phyloP scores from a whole-genome alignment of 2,329 filamentous ascomycete species.

The Nothomitra cinnamomea region DNA sequence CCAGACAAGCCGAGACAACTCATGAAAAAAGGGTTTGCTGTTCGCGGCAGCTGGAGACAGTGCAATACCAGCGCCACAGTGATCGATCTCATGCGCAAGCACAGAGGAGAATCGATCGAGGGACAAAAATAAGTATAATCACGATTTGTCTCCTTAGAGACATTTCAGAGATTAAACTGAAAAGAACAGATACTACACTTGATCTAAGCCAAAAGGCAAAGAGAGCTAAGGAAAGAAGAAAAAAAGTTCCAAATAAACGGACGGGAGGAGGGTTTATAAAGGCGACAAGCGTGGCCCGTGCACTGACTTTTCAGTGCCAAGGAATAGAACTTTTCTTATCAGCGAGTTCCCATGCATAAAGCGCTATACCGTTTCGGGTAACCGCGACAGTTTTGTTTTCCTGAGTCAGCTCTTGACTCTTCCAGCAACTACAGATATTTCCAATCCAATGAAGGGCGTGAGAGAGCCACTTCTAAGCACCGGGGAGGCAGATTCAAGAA shows the following conservation, averaged over 20 bases:
- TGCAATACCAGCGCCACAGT: conserved; percentile 65
- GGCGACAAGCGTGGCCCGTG: conserved; percentile 11
- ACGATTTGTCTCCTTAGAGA: conserved; percentile 51
- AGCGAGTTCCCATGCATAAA: no score
- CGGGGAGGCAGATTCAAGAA: no score
- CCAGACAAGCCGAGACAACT: conserved; percentile 2
- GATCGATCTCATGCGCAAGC: conserved; percentile 50
- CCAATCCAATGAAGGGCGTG: no score
- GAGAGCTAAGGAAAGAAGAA: conserved; percentile 31
- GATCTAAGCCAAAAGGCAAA: conserved; percentile 59
- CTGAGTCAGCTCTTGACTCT: no score
- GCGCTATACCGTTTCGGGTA: no score
- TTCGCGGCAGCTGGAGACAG: conserved; percentile 58
- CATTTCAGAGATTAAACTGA: conserved; percentile 93
- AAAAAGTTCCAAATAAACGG: conserved; percentile 19
- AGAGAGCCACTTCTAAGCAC: no score
- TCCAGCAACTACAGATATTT: no score
- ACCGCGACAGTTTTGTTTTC: no score
- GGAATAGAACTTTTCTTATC: no score
- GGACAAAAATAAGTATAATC: conserved; percentile 73
- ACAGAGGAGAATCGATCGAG: conserved; percentile 39
- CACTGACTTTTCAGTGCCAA: not conserved
- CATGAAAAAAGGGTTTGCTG: not conserved
- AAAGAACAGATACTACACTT: conserved; percentile 96
- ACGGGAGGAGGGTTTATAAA: conserved; percentile 19